These are phyloP conservation scores for Fusarium dlaminii DNA, from an alignment of 2,329 filamentous ascomycete genomes.

Conservation along the genomic window DNA sequence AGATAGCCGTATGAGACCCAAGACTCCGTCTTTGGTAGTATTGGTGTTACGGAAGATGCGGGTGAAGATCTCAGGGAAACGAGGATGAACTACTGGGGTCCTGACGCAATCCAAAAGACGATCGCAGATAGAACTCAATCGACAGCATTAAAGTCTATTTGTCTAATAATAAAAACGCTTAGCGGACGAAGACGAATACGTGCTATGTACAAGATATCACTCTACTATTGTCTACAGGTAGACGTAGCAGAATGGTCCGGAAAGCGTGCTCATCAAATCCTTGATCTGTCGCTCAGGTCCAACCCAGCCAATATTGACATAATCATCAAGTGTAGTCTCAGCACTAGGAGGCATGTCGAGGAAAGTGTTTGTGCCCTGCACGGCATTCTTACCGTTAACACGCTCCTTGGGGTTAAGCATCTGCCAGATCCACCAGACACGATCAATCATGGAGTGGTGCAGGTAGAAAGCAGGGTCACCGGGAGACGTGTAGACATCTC, in stretches of 20 bases:
- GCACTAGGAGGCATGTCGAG: conserved; percentile 35
- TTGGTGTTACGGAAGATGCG: not conserved
- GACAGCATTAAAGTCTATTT: not conserved
- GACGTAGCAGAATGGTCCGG: conserved; percentile 48
- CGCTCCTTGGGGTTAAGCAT: conserved; percentile 43
- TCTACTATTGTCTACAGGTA: conserved; percentile 40
- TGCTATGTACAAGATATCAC: not conserved
- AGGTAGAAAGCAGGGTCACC: conserved; percentile 50
- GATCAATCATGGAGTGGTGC: conserved; percentile 46
- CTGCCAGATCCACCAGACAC: conserved; percentile 45
- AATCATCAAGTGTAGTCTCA: conserved; percentile 42
- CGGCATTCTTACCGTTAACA: conserved; percentile 25
- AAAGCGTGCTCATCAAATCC: conserved; percentile 46
- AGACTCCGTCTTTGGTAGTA: not conserved
- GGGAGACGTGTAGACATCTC: conserved; percentile 52
- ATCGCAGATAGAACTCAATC: not conserved
- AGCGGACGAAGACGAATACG: not conserved
- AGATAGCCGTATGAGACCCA: not conserved
- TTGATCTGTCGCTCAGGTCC: conserved; percentile 42
- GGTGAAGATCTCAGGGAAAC: not conserved
- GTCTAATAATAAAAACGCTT: not conserved
- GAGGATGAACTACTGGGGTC: not conserved
- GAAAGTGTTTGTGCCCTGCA: conserved; percentile 41
- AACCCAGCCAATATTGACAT: conserved; percentile 41
- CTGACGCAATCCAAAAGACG: not conserved